Percentiles rank a stretch among this genome's conserved stretches.
These are phyloP conservation scores for Capsicum pubescens DNA, from an alignment of 257 asterid genomes.

Conservation along the genomic window DNA sequence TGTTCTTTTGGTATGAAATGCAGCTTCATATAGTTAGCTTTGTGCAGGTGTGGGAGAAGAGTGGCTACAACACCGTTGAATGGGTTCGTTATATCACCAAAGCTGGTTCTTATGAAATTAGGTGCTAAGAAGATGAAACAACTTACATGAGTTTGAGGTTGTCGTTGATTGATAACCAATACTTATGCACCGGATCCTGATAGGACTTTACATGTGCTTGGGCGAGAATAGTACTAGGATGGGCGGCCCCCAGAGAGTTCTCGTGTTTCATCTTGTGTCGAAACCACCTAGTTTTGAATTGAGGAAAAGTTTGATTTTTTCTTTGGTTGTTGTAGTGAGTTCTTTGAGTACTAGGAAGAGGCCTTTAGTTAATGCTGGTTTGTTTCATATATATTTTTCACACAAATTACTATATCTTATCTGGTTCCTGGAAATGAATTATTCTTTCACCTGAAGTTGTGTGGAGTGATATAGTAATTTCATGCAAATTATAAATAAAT, in stretches of 20 bases:
- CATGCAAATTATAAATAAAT: no score
- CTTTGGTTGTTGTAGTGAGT: neutral
- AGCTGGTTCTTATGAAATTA: slow-evolving; percentile 98
- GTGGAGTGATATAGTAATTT: no score
- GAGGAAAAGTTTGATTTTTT: neutral
- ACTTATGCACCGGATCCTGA: neutral
- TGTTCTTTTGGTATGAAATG: neutral
- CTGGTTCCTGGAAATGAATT: slow-evolving; percentile 20
- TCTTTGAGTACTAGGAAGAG: neutral
- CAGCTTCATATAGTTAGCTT: neutral
- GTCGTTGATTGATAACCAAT: neutral
- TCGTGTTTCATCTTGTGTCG: neutral
- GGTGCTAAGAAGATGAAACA: slow-evolving; percentile 64
- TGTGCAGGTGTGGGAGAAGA: slow-evolving; percentile 98
- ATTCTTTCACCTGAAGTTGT: no score
- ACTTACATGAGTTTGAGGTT: neutral
- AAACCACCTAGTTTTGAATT: neutral
- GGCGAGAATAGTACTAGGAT: neutral
- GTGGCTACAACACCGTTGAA: slow-evolving; percentile 98
- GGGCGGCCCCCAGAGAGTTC: neutral
- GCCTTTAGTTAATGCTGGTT: neutral
- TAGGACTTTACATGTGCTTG: neutral
- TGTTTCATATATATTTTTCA: neutral
- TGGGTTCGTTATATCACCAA: slow-evolving; percentile 99
- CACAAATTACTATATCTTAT: neutral